phyloP scores from a whole-genome alignment of 73 alveolate genomes.

The Durusdinium trenchii region DNA sequence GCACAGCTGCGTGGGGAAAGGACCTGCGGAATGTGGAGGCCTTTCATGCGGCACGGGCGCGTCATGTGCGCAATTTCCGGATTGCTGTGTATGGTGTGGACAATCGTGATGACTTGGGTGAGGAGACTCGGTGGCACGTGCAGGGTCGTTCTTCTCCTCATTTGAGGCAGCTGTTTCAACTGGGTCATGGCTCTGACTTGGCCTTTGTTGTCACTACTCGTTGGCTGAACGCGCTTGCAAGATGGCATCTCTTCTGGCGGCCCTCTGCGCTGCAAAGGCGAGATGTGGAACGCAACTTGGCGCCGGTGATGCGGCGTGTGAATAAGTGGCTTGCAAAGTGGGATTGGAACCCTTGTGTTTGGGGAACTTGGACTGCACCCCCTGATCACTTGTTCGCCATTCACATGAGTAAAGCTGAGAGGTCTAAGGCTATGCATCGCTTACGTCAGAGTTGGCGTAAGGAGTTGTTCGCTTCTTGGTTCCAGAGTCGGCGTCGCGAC shows the following conservation, averaged over 20 bases:
- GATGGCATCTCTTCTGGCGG: not conserved
- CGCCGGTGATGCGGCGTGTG: not conserved
- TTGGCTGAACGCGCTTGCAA: not conserved
- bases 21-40: not conserved
- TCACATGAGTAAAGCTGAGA: not conserved
- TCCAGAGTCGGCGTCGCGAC: not conserved
- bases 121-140: no score
- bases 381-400: not conserved
- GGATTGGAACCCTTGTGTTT: not conserved
- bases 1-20: conserved; percentile 9
- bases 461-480: not conserved
- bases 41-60: not conserved
- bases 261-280: no score
- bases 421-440: not conserved
- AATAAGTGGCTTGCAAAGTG: not conserved
- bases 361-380: not conserved
- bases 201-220: not conserved
- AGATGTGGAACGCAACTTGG: not conserved
- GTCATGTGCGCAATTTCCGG: not conserved
- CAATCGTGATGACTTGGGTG: no score
- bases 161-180: not conserved
- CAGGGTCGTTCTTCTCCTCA: not conserved
- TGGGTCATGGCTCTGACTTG: not conserved
- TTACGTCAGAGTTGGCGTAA: conserved; percentile 1
- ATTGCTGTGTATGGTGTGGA: not conserved